A percentile compares a stretch with the other conserved stretches of the same genome.
Conservation (phyloP, 495 filamentous ascomycete genomes). For the Penicillium desertorum region DNA sequence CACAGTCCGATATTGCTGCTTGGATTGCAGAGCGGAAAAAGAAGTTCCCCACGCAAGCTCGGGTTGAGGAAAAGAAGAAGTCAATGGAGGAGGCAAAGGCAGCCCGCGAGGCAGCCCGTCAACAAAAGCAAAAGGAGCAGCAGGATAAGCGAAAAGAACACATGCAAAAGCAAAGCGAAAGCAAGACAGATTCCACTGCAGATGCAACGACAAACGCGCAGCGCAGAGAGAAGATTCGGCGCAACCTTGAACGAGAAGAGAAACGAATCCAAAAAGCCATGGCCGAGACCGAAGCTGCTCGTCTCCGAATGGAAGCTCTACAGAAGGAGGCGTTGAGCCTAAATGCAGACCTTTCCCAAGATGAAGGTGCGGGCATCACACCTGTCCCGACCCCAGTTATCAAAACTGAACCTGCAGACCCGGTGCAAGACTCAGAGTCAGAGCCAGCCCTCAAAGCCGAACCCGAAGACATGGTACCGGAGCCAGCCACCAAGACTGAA, state of each 20-base stretch:
- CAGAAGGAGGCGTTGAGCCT: conserved; percentile 27
- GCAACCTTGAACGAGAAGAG: conserved; percentile 48
- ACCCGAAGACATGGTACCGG: not conserved
- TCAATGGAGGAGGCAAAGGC: conserved; percentile 45
- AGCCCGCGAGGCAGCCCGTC: conserved; percentile 33
- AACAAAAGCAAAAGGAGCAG: conserved; percentile 33
- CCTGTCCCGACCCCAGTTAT: not conserved
- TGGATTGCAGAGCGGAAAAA: conserved; percentile 81
- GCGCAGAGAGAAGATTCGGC: conserved; percentile 50
- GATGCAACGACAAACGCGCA: conserved; percentile 46
- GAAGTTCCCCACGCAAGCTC: conserved; percentile 72
- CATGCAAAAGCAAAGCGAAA: conserved; percentile 28
- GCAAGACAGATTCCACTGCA: conserved; percentile 27
- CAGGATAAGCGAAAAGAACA: conserved; percentile 28
- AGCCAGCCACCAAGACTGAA: not conserved
- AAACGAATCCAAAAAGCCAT: conserved; percentile 50
- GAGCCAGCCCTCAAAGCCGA: not conserved
- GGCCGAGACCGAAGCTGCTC: conserved; percentile 45
- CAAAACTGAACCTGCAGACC: not conserved
- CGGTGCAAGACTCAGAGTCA: not conserved
- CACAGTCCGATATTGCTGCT: conserved; percentile 66
- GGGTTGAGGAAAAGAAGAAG: conserved; percentile 51
- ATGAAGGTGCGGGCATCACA: not conserved
- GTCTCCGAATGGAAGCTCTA: conserved; percentile 37
- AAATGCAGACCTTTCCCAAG: not conserved